Evolutionary conservation across 805 yeast genomes (phyloP).

Genomic region (Saccharomycopsis vini): DNA sequence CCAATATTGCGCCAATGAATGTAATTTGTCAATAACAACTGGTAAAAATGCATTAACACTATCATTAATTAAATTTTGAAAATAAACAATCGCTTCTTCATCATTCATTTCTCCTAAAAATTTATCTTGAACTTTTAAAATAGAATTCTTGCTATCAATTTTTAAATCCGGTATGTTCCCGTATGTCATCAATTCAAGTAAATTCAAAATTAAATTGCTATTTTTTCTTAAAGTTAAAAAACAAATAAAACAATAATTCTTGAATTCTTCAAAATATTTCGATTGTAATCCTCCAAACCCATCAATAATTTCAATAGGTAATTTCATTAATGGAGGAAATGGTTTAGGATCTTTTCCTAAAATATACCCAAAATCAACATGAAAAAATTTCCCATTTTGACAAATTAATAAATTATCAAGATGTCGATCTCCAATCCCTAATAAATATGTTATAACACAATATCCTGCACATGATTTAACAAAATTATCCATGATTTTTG

Average conservation of each 20-base stretch:
- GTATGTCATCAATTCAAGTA: constrained; percentile 89
- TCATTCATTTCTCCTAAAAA: constrained; percentile 90
- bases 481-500: constrained; percentile 83
- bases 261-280: constrained; percentile 75
- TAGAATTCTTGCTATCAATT: constrained; percentile 76
- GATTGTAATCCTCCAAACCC: constrained; percentile 95
- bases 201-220: constrained; percentile 78
- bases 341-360: constrained; percentile 97
- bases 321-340: constrained; percentile 95
- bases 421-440: constrained; percentile 98
- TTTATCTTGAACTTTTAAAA: constrained; percentile 86
- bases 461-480: constrained; percentile 96
- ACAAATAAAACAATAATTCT: constrained; percentile 90
- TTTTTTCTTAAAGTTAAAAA: constrained; percentile 84
- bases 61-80: constrained; percentile 88
- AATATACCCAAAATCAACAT: constrained; percentile 96
- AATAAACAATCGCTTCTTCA: constrained; percentile 90
- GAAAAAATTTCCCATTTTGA: constrained; percentile 86
- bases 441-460: constrained; percentile 86
- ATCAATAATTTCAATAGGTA: constrained; percentile 93
- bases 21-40: constrained; percentile 89
- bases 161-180: constrained; percentile 87
- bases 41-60: constrained; percentile 92
- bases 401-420: constrained; percentile 78
- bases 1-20: constrained; percentile 97